phyloP scores from a whole-genome alignment of 2,329 filamentous ascomycete genomes.

The Huntiella savannae region DNA sequence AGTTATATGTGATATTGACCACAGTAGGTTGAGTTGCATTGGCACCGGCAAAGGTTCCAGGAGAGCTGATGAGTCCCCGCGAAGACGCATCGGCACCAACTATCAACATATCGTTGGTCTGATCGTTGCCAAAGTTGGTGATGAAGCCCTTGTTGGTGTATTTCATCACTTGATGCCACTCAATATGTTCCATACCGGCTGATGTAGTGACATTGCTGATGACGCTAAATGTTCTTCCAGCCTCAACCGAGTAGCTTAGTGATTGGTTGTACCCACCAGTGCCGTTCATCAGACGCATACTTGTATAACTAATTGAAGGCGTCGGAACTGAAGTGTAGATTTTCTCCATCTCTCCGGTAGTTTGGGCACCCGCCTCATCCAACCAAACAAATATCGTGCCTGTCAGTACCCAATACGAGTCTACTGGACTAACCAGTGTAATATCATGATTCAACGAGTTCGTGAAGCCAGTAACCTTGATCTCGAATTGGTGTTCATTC shows the following conservation, averaged over 20 bases:
- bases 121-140: constrained; percentile 19
- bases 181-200: constrained; percentile 14
- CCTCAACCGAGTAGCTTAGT: constrained; percentile 37
- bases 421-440: constrained; percentile 22
- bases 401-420: constrained; percentile 50
- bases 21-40: neutral
- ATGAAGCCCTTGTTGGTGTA: constrained; percentile 34
- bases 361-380: constrained; percentile 30
- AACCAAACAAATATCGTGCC: constrained; percentile 71
- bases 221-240: constrained; percentile 34
- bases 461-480: constrained; percentile 46
- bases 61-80: constrained; percentile 9
- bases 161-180: constrained; percentile 40
- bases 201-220: constrained; percentile 23
- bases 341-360: constrained; percentile 23
- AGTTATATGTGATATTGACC: constrained; percentile 21
- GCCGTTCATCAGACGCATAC: constrained; percentile 18
- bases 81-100: constrained; percentile 26
- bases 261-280: constrained; percentile 36
- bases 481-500: constrained; percentile 43
- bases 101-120: constrained; percentile 23
- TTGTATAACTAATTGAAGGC: constrained; percentile 15
- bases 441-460: constrained; percentile 28
- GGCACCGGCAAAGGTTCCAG: neutral
- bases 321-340: constrained; percentile 10